These are phyloP conservation scores for Pouteria campechiana DNA, from an alignment of 179 eudicot genomes.

Conservation along the genomic window DNA sequence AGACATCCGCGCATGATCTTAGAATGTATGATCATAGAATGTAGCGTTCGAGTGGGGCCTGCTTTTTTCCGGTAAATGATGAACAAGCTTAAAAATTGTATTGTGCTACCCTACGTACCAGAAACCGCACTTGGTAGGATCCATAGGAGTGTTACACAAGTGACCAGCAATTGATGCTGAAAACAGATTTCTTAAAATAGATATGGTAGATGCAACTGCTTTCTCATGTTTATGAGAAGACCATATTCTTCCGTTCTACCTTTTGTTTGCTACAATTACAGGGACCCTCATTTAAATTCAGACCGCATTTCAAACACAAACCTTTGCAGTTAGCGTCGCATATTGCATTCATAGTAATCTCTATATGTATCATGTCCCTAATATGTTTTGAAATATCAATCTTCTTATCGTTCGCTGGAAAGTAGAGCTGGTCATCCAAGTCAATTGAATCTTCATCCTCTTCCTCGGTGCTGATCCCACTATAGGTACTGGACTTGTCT, in stretches of 20 bases:
- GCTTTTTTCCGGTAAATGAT: too few relatives aligned
- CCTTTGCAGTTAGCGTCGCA: conserved; percentile 77
- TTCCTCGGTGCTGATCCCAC: conserved; percentile 11
- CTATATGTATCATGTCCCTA: conserved; percentile 81
- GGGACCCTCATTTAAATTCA: conserved; percentile 39
- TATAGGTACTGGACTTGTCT: conserved; percentile 14
- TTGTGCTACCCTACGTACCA: too few relatives aligned
- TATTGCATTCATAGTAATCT: conserved; percentile 58
- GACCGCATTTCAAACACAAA: conserved; percentile 62
- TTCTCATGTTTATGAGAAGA: conserved; percentile 51
- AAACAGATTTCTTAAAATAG: too few relatives aligned
- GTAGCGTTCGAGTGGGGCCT: too few relatives aligned
- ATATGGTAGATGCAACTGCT: conserved; percentile 69
- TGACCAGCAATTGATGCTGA: too few relatives aligned
- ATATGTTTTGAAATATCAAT: conserved; percentile 89
- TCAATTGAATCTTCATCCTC: conserved; percentile 47
- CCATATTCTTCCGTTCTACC: conserved; percentile 24
- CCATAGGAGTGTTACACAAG: too few relatives aligned
- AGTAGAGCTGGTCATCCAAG: conserved; percentile 62
- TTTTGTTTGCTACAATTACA: conserved; percentile 42
- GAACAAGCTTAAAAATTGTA: too few relatives aligned
- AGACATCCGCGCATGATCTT: too few relatives aligned
- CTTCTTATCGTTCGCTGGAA: conserved; percentile 49
- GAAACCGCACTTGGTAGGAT: too few relatives aligned
- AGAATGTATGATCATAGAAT: too few relatives aligned